Conservation (phyloP, 331 rosid species). For the Telfairia occidentalis region DNA sequence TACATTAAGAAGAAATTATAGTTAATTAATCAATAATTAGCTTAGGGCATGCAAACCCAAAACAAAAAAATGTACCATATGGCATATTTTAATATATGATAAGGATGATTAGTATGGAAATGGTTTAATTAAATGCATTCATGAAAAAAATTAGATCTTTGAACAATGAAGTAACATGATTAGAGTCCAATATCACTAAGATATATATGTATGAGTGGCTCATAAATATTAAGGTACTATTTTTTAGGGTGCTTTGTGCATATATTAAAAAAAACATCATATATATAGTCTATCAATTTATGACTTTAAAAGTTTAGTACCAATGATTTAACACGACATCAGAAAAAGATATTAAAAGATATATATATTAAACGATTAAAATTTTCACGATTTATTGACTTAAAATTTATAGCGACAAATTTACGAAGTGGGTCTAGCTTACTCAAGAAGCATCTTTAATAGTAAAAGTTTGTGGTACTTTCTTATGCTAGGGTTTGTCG, state of each 20-base stretch:
- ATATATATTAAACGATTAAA: too few species aligned
- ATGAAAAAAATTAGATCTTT: constrained; percentile 1
- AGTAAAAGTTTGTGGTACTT: not conserved
- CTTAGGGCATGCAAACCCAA: not conserved
- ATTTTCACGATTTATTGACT: too few species aligned
- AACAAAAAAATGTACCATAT: not conserved
- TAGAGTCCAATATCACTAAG: not conserved
- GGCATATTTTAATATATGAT: not conserved
- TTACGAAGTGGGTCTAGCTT: not conserved
- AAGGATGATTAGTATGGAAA: not conserved
- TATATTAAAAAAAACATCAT: not conserved
- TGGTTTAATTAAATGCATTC: not conserved
- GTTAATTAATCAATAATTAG: not conserved
- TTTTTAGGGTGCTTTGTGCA: not conserved
- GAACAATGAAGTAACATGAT: not conserved
- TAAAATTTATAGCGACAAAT: not conserved
- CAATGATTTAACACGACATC: not conserved
- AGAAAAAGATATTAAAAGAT: too few species aligned
- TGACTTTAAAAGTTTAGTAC: not conserved
- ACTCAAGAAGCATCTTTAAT: not conserved
- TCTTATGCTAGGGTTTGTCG: not conserved
- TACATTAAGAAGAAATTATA: too few species aligned
- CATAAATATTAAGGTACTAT: not conserved
- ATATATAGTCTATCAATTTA: not conserved
- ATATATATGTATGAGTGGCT: not conserved